A percentile compares a stretch with the other conserved stretches of the same genome.
phyloP scores from a whole-genome alignment of 1,284 basidiomycete genomes.

The Sanghuangporus baumii region DNA sequence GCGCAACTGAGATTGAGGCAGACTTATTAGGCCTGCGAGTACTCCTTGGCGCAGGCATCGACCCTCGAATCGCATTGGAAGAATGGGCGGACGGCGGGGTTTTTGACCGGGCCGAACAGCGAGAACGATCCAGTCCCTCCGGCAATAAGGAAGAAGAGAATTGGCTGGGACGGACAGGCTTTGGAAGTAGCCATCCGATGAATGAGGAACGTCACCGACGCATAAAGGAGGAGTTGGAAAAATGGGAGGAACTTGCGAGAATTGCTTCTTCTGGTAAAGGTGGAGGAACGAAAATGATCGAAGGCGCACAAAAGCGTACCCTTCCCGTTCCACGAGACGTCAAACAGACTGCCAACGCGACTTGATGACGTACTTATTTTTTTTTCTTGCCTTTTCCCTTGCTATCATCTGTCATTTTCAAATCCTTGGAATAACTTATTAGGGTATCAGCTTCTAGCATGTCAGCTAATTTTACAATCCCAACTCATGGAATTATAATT shows the following conservation, averaged over 20 bases:
- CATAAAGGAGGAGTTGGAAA: slow-evolving; percentile 10
- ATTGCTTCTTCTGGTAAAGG: background rate
- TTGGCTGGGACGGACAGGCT: slow-evolving; percentile 12
- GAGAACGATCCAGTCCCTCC: background rate
- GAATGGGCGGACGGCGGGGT: slow-evolving; percentile 9
- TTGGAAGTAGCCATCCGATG: slow-evolving; percentile 11
- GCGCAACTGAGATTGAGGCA: slow-evolving; percentile 12
- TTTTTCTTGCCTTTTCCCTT: background rate
- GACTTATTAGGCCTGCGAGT: slow-evolving; percentile 13
- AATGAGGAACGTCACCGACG: slow-evolving; percentile 4
- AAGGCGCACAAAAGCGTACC: background rate
- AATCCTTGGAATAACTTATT: background rate
- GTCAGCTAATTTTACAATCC: background rate
- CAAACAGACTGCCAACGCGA: background rate
- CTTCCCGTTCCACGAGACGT: background rate
- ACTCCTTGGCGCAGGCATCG: slow-evolving; percentile 13
- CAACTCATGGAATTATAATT: background rate
- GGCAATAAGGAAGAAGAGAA: background rate
- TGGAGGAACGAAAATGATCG: background rate
- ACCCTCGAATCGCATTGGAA: slow-evolving; percentile 10
- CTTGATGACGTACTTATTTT: background rate
- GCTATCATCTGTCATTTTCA: background rate
- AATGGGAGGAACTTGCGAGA: slow-evolving; percentile 8
- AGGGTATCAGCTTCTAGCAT: background rate
- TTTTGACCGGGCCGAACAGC: slow-evolving; percentile 4